phyloP scores from a whole-genome alignment of 2,329 filamentous ascomycete genomes.

The Phaeosphaeriaceae sp. region DNA sequence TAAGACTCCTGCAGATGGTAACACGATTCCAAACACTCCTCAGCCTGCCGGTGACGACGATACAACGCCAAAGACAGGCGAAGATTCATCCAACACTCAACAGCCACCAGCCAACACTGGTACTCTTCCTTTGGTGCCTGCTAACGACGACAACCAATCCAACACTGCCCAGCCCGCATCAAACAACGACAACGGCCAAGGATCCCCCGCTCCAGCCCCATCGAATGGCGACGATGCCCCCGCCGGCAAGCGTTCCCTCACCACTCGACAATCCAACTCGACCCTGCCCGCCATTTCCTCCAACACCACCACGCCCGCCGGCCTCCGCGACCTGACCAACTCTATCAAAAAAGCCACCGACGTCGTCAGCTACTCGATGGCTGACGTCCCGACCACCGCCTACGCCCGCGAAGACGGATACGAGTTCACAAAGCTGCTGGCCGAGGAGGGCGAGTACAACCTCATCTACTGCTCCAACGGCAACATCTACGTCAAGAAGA shows the following conservation, averaged over 20 bases:
- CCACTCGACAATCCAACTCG: background rate
- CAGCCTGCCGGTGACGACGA: background rate
- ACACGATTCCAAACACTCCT: background rate
- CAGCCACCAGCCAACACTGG: background rate
- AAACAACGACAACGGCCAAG: background rate
- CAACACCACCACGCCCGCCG: background rate
- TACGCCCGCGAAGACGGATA: conserved; percentile 1
- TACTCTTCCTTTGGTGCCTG: background rate
- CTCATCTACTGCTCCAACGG: background rate
- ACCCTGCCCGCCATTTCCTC: background rate
- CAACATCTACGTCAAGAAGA: background rate
- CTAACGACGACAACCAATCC: background rate
- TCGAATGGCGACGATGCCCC: background rate
- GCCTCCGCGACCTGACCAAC: background rate
- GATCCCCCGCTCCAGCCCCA: background rate
- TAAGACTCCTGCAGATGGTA: background rate
- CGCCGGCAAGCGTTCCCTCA: background rate
- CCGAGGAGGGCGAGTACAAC: background rate
- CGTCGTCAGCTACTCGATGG: background rate
- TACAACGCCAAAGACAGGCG: background rate
- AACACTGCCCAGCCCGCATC: background rate
- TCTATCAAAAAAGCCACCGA: background rate
- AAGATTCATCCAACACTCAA: background rate
- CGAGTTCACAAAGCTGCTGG: background rate
- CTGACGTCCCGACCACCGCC: background rate